Base-by-base conservation (phyloP, 164 flowering plant species). In the Santalum album region DNA sequence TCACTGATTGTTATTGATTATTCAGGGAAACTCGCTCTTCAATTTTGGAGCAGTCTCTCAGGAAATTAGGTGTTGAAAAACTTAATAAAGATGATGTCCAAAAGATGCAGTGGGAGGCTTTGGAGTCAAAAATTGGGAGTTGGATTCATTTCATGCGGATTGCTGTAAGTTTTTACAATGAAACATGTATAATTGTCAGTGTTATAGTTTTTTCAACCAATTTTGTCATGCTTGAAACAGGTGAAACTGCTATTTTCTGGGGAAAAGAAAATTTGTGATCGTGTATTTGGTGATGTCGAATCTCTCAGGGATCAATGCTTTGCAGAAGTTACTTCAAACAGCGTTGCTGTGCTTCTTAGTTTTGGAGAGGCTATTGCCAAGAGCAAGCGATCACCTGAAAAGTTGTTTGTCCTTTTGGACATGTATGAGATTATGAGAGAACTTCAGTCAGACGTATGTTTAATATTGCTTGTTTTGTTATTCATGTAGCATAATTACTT, bases 401-500 rank as follows among this genome's bases (percentile, higher is more conserved):
- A 92, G 62, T 65, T 92, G 49, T 87, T 89, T 76, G 99, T 87
- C 17, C 88, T 92, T 44, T 65, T 89, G 23, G 96, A 89, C 71
- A 92, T 92, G 98, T 92, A 86, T 69, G 96, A 89, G 78, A 86
- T 86, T 51, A 86, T 92, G 98, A 68, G 83, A 53, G 98, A 89
- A 61, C 77, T 92, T 60, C 95, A 92, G 45, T 64, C 91, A 55
- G 96, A 86, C 85, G 98, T 92, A 80, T 43, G 65, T 51, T 36
- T 38, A 18, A 32, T 21, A 12, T 54, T 39, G 25, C n/a, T 53
- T 7, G 14, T 3, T 29, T 29, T 29, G 4, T 29, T 9, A 29
- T 4, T 29, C 9, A 9, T 9, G 34, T 4, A 3, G 34, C 9
- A 3, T 4, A 29, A 29, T 43, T n/a, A n/a, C n/a, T 29, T 29